phyloP scores from a whole-genome alignment of 768 basidiomycete genomes.

The Boletus rex-veris region DNA sequence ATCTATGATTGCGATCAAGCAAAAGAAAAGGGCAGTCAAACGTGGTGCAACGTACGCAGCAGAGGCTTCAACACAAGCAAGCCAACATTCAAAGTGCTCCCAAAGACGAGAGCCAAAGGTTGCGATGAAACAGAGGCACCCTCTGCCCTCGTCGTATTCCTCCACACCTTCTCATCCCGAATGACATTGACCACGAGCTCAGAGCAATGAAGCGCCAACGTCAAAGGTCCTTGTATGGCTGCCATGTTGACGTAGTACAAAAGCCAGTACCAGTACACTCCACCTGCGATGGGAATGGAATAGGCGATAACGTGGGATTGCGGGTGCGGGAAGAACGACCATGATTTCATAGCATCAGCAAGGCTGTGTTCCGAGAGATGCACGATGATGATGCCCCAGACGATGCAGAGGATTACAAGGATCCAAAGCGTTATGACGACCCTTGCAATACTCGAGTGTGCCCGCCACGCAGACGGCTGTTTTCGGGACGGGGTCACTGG shows the following conservation, averaged over 20 bases:
- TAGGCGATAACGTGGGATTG: constrained; percentile 21
- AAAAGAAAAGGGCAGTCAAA: background rate
- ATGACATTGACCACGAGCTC: constrained; percentile 30
- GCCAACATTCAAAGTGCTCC: constrained; percentile 10
- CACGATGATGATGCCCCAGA: constrained; percentile 21
- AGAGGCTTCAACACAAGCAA: constrained; percentile 24
- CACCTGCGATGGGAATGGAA: constrained; percentile 17
- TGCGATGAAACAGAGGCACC: constrained; percentile 17
- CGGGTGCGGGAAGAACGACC: constrained; percentile 27
- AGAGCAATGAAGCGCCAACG: constrained; percentile 27
- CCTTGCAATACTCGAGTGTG: constrained; percentile 22
- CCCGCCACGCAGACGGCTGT: constrained; percentile 30
- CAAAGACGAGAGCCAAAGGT: constrained; percentile 23
- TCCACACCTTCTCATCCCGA: constrained; percentile 28
- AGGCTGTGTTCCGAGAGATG: constrained; percentile 6
- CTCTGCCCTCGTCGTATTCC: constrained; percentile 16
- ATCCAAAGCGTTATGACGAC: constrained; percentile 23
- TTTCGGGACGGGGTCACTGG: constrained; percentile 12
- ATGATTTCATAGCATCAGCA: constrained; percentile 4
- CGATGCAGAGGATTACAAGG: constrained; percentile 18
- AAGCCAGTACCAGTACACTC: constrained; percentile 22
- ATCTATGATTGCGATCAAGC: constrained; percentile 13
- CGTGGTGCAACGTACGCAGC: constrained; percentile 21
- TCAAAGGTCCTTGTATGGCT: constrained; percentile 27
- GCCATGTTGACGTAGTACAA: constrained; percentile 26